Evolutionary conservation across 2,329 filamentous ascomycete genomes (phyloP), one percentile per base, ranked within the genome.

Genomic region (Fusarium cyanostomum): DNA sequence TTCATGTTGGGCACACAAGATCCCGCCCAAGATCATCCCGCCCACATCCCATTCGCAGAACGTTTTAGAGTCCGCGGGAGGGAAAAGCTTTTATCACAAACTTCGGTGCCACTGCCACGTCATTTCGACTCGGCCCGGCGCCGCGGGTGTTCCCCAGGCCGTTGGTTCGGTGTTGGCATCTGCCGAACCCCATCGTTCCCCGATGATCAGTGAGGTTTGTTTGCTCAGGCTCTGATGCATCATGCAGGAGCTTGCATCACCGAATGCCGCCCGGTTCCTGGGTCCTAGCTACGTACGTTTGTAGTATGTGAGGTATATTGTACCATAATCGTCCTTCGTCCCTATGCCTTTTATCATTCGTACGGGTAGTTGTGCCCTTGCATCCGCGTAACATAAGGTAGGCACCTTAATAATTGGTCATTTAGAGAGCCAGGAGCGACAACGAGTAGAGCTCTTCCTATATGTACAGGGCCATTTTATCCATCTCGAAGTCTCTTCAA

Each of bases 211-310:
- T 33, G 41, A 39, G 42, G 26, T 18, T 56, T 58, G 63, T 28
- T 55, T 34, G 43, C 48, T 38, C 38, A 38, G 45, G 41, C 50
- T 27, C 39, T 49, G 53, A 66, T 68, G 59, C 63, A 66, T 52
- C 57, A 71, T 69, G 69, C 65, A 71, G 63, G 68, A 70, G 65
- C 53, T 52, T 56, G 62, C 67, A 54, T 62, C 52, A 18, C 54
- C 38, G 31, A 35, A 52, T 49, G 46, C 48, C 38, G 49, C 42
- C 54, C 37, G 39, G 41, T 42, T 42, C 48, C 30, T 43, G 48
- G 48, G 30, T 24, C 51, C 44, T 26, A 41, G 39, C 43, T 43
- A 30, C 42, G 16, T 38, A 31, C 26, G 44, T 62, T 61, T 33
- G 50, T 31, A n/a, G 28, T 57, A 57, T 24, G 31, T 33, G 42